Conservation (phyloP, 495 filamentous ascomycete genomes). For the Trichoderma reesei region DNA sequence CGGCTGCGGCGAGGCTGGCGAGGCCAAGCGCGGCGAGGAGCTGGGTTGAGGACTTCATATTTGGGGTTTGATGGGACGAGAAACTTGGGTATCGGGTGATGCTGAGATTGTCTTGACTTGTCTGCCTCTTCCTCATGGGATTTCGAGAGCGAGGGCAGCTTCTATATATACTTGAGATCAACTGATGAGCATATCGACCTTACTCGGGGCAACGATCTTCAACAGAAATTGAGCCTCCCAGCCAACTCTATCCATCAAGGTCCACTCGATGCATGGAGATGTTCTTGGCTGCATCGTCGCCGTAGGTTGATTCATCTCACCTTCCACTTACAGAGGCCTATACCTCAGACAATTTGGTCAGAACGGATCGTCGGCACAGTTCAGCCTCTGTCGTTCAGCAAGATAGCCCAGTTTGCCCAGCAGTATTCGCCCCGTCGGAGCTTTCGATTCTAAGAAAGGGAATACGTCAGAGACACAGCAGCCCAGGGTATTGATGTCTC, state of each 20-base stretch:
- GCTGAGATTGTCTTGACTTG: not conserved
- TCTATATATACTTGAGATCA: not conserved
- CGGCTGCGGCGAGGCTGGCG: not conserved
- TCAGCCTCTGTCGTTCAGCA: not conserved
- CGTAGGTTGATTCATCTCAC: not conserved
- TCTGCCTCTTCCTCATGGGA: not conserved
- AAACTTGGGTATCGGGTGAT: not conserved
- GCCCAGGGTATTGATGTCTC: no score
- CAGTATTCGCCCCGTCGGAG: not conserved
- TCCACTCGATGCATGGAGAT: not conserved
- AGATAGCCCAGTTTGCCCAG: not conserved
- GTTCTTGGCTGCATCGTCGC: not conserved
- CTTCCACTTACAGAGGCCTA: not conserved
- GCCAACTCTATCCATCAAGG: no score
- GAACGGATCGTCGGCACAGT: not conserved
- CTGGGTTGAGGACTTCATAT: not conserved
- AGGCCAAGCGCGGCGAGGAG: not conserved
- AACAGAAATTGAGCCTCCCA: no score
- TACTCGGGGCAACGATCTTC: not conserved
- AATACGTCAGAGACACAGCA: not conserved
- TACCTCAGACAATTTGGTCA: not conserved
- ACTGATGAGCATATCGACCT: not conserved
- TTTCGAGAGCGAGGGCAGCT: not conserved
- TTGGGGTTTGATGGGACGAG: no score
- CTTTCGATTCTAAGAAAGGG: no score